These are phyloP conservation scores for Collybia mongolica DNA, from an alignment of 768 basidiomycete species.

Conservation along the genomic window DNA sequence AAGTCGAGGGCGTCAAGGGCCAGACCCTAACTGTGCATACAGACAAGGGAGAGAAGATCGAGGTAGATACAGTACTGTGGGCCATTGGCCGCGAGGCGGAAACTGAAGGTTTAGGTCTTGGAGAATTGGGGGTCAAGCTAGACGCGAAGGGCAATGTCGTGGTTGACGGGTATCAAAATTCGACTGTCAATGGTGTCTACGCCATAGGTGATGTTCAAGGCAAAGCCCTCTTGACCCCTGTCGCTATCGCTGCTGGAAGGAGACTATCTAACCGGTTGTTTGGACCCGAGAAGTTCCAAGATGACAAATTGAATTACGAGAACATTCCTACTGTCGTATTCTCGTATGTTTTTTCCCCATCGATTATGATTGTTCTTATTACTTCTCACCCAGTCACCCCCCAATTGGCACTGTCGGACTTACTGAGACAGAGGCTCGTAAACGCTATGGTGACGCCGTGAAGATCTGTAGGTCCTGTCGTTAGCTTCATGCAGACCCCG, in stretches of 20 bases:
- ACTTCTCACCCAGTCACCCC: slow-evolving; percentile 64
- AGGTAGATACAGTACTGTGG: slow-evolving; percentile 90
- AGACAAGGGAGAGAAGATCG: slow-evolving; percentile 71
- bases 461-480: slow-evolving; percentile 79
- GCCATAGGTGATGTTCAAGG: slow-evolving; percentile 94
- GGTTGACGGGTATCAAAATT: slow-evolving; percentile 91
- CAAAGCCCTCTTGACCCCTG: slow-evolving; percentile 91
- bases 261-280: slow-evolving; percentile 88
- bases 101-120: slow-evolving; percentile 77
- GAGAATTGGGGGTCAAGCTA: slow-evolving; percentile 72
- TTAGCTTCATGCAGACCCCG: not conserved
- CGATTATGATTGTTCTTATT: slow-evolving; percentile 1
- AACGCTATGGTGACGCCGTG: slow-evolving; percentile 84
- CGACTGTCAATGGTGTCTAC: slow-evolving; percentile 65
- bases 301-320: slow-evolving; percentile 84
- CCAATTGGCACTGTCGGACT: slow-evolving; percentile 94
- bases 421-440: slow-evolving; percentile 86
- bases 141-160: slow-evolving; percentile 80
- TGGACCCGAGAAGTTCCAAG: slow-evolving; percentile 81
- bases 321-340: slow-evolving; percentile 96
- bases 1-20: slow-evolving; percentile 74
- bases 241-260: slow-evolving; percentile 95
- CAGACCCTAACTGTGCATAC: slow-evolving; percentile 74
- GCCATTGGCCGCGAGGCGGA: slow-evolving; percentile 88
- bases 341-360: slow-evolving; percentile 56